phyloP scores from a whole-genome alignment of 139 green algal species.

The Pseudopediastrum boryanum region DNA sequence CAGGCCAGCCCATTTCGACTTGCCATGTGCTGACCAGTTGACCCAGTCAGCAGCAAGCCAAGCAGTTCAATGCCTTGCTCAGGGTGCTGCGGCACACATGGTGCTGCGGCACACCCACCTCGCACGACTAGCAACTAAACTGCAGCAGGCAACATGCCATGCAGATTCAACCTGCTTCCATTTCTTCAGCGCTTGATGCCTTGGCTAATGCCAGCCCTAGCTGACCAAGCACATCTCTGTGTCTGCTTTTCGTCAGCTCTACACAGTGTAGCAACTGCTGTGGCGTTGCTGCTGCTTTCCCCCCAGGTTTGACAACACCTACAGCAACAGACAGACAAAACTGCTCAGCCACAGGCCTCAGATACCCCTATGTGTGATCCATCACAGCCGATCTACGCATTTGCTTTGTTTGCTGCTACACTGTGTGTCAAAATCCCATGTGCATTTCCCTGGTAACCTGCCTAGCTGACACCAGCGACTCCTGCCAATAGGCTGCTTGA shows the following conservation, averaged over 20 bases:
- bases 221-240: conserved; percentile 47
- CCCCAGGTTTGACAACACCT: conserved; percentile 59
- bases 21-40: too few species aligned
- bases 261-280: conserved; percentile 48
- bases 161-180: too few species aligned
- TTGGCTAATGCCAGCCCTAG: conserved; percentile 43
- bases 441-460: not conserved
- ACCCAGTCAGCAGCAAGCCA: too few species aligned
- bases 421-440: not conserved
- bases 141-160: too few species aligned
- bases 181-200: too few species aligned
- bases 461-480: not conserved
- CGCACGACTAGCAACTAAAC: too few species aligned
- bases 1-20: too few species aligned
- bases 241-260: conserved; percentile 48
- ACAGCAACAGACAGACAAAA: not conserved
- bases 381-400: not conserved
- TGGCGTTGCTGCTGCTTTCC: conserved; percentile 26
- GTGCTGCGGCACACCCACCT: too few species aligned
- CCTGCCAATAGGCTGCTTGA: not conserved
- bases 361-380: too few species aligned
- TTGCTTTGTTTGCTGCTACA: not conserved
- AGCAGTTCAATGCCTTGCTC: too few species aligned
- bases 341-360: not conserved
- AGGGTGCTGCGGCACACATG: too few species aligned